These are phyloP conservation scores for Trypanosoma lewisi DNA, from an alignment of 208 protist genomes.

Conservation along the genomic window DNA sequence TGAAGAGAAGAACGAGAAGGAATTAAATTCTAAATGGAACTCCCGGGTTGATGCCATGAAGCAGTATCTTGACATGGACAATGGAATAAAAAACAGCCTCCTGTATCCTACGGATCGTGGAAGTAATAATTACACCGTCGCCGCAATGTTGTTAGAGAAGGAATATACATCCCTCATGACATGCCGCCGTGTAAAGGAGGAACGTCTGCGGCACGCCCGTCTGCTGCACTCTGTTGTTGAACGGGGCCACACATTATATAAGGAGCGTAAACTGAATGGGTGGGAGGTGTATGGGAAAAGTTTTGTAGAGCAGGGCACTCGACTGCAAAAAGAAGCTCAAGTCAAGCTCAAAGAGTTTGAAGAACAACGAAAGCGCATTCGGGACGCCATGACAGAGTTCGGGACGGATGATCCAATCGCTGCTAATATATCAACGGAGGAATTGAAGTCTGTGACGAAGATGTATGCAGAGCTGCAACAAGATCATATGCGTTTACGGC, in stretches of 20 bases:
- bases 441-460: conserved; percentile 29
- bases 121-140: conserved; percentile 24
- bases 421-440: conserved; percentile 41
- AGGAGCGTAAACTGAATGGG: conserved; percentile 37
- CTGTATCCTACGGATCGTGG: neutral
- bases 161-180: conserved; percentile 52
- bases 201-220: conserved; percentile 24
- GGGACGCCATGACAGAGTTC: conserved; percentile 27
- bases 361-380: conserved; percentile 27
- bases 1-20: conserved; percentile 26
- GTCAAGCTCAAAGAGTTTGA: conserved; percentile 29
- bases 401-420: conserved; percentile 29
- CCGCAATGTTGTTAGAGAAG: conserved; percentile 54
- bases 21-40: neutral
- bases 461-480: conserved; percentile 22
- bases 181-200: conserved; percentile 30
- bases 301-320: conserved; percentile 31
- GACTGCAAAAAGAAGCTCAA: conserved; percentile 23
- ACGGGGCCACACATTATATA: conserved; percentile 37
- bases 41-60: conserved; percentile 2
- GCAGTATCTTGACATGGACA: conserved; percentile 7
- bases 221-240: conserved; percentile 31
- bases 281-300: conserved; percentile 55
- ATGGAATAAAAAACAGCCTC: neutral
- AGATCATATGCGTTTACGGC: conserved; percentile 26